Evolutionary conservation across 2,329 filamentous ascomycete species (phyloP), one percentile per base, ranked within the genome.

Genomic region (Aspergillus pseudoterreus): DNA sequence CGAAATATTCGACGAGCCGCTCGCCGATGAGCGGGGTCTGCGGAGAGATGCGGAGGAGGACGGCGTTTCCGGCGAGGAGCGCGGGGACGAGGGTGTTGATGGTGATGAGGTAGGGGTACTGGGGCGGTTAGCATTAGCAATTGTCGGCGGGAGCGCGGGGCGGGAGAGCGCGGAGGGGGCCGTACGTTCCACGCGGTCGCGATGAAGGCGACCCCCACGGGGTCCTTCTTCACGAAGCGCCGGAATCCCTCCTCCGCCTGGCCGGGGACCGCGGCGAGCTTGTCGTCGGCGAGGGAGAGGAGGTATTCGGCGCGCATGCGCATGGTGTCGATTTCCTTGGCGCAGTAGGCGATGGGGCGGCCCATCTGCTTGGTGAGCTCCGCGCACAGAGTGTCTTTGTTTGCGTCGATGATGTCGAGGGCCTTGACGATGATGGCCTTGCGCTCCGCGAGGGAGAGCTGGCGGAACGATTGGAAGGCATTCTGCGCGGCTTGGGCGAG

Each of bases 111-210:
- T 95, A 96, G 22, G 92, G 91, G 67, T 96, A 96, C 90, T 95
- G 62, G 62, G 17, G 21, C 15, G 8, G 27, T 30, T 30, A 30
- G 27, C 24, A 27, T 6, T 22, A 22, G 22, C 6, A 22, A 22
- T 22, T 22, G 19, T 19, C 19, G 19, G 19, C 19, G 19, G 19
- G 19, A 11, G 27, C 8, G 8, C 8, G 27, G 27, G 8, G 27
- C 27, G 35, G 17, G 11, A 19, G 4, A 0, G 10, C 45, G 47
- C 71, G 5, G 39, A 1, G 33, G 41, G 6, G 38, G 17, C 76
- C 90, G 75, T 73, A 94, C 91, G 73, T 96, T 96, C 92, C 92
- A 96, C 3, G 92, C 87, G 69, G 95, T 95, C 53, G 95, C 81
- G 60, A 96, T 81, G 49, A 96, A 79, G 10, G 95, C 86, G 6